These are phyloP conservation scores for Phoma herbarum DNA, from an alignment of 2,329 filamentous ascomycete species.

Conservation along the genomic window DNA sequence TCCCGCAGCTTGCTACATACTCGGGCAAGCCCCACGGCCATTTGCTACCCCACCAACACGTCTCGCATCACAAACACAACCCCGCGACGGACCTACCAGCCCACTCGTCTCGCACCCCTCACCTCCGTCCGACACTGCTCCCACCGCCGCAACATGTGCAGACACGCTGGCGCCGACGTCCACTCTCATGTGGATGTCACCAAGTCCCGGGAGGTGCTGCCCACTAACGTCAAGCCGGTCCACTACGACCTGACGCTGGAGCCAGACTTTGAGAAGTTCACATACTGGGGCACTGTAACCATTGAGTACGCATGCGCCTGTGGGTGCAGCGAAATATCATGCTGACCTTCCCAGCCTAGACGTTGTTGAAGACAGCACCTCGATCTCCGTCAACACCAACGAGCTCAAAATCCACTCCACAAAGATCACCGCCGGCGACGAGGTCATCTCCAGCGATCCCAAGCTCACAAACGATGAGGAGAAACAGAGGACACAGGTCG, in stretches of 20 bases:
- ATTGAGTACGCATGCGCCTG: conserved; percentile 69
- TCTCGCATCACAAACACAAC: conserved; percentile 31
- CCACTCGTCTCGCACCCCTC: conserved; percentile 31
- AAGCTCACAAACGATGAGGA: conserved; percentile 78
- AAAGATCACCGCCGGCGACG: conserved; percentile 70
- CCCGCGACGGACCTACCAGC: conserved; percentile 34
- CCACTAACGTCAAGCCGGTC: conserved; percentile 87
- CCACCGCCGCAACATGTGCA: conserved; percentile 79
- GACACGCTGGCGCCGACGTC: conserved; percentile 64
- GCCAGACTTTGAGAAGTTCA: conserved; percentile 87
- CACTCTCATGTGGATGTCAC: conserved; percentile 67
- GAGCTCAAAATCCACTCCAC: conserved; percentile 84
- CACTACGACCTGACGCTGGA: conserved; percentile 94
- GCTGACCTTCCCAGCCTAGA: conserved; percentile 67
- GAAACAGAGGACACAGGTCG: conserved; percentile 82
- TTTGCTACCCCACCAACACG: conserved; percentile 40
- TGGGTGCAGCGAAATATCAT: neutral
- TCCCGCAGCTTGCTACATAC: conserved; percentile 37
- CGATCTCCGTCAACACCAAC: conserved; percentile 85
- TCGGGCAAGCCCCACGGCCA: conserved; percentile 34
- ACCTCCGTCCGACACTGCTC: conserved; percentile 69
- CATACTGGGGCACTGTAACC: conserved; percentile 82
- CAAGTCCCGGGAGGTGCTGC: conserved; percentile 82
- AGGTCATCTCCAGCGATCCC: conserved; percentile 67
- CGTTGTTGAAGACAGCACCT: conserved; percentile 82